Conservation (phyloP, 2,329 filamentous ascomycete species). For the Anisogramma anomala region DNA sequence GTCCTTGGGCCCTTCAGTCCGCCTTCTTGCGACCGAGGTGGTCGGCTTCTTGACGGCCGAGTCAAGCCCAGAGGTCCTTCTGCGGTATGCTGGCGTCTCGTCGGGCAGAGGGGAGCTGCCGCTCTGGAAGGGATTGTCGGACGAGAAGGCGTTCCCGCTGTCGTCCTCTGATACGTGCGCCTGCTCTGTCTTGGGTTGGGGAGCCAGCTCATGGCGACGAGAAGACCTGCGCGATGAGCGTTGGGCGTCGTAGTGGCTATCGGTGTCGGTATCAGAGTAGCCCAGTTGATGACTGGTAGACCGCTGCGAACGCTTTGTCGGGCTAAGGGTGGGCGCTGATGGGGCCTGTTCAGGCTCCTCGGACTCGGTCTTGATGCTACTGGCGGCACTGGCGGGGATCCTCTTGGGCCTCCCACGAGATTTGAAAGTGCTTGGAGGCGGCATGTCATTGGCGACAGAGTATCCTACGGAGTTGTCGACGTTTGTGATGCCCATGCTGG, state of each 20-base stretch:
- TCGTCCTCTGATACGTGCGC: conserved; percentile 42
- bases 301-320: conserved; percentile 44
- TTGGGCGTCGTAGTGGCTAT: conserved; percentile 20
- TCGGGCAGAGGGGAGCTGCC: conserved; percentile 57
- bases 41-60: conserved; percentile 27
- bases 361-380: conserved; percentile 37
- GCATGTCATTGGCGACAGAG: conserved; percentile 44
- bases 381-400: conserved; percentile 43
- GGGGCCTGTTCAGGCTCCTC: conserved; percentile 35
- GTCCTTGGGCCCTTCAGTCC: conserved; percentile 32
- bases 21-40: conserved; percentile 32
- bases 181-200: conserved; percentile 33
- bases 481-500: conserved; percentile 72
- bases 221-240: conserved; percentile 11
- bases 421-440: conserved; percentile 33
- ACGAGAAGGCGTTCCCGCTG: conserved; percentile 62
- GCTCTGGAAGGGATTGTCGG: conserved; percentile 89
- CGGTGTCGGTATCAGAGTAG: conserved; percentile 39
- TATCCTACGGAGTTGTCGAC: conserved; percentile 55
- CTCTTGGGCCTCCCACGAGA: conserved; percentile 27
- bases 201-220: conserved; percentile 23
- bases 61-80: conserved; percentile 36
- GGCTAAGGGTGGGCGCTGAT: conserved; percentile 29
- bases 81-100: conserved; percentile 36
- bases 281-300: conserved; percentile 43